phyloP scores from a whole-genome alignment of 2,329 filamentous ascomycete genomes.

The Aspergillus fumigatiaffinis region DNA sequence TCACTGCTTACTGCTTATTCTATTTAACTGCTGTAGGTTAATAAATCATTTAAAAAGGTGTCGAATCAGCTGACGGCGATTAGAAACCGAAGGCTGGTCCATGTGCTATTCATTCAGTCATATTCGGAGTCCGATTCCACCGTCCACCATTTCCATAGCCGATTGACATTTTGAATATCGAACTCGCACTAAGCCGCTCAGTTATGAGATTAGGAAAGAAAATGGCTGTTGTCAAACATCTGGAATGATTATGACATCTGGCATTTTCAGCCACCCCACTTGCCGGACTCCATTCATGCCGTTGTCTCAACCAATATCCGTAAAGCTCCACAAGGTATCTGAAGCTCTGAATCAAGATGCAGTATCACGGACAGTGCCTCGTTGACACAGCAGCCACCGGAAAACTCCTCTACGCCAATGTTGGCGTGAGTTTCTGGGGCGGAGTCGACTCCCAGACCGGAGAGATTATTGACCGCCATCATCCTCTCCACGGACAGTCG shows the following conservation, averaged over 20 bases:
- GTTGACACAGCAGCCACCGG: constrained; percentile 21
- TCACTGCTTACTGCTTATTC: neutral
- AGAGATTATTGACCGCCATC: constrained; percentile 43
- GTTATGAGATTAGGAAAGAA: too few species aligned
- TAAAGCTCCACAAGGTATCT: neutral
- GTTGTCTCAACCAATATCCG: neutral
- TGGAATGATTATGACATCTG: too few species aligned
- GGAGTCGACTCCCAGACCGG: constrained; percentile 42
- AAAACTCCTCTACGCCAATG: constrained; percentile 23
- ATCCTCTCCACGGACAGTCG: constrained; percentile 35
- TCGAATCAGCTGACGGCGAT: neutral
- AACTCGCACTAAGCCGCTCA: too few species aligned
- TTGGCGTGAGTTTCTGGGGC: constrained; percentile 45
- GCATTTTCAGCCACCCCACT: too few species aligned
- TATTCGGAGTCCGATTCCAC: neutral
- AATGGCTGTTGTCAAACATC: too few species aligned
- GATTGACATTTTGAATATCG: too few species aligned
- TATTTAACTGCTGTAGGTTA: too few species aligned
- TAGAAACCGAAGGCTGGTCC: neutral
- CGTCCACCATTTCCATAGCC: too few species aligned
- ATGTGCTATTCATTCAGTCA: neutral
- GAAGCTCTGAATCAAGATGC: neutral
- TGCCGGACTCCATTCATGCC: too few species aligned
- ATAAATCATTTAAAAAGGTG: too few species aligned
- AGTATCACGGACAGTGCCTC: constrained; percentile 2